Evolutionary conservation across 257 asterid genomes (phyloP), one percentile per base, ranked within the genome.

Genomic region (Nicotiana tabacum): DNA sequence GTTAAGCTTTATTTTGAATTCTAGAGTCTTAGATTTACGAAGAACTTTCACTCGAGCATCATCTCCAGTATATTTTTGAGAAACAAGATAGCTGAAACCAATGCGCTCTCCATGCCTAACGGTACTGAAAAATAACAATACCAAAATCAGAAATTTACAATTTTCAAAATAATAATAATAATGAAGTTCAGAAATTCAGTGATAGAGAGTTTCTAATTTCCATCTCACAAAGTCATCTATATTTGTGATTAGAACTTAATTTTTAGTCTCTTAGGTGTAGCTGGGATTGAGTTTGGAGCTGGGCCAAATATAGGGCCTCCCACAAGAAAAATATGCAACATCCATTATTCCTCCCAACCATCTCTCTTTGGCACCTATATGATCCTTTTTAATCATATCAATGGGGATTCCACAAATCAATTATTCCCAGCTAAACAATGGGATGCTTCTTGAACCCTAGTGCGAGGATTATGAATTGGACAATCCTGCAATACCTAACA

Each of bases 71-170:
- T 68, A 85, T 62, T 85, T 85, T 37, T 85, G 82, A 33, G 85
- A 85, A 56, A 85, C 77, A 18, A 85, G 85, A 69, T 85, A 83
- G 68, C 85, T 83, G 74, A 82, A 85, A 64, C 82, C 86, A 57
- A 85, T 83, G 61, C 88, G 88, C 83, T 82, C 88, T 51, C 85
- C 88, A 27, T 85, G 82, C 77, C 82, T 79, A 82, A 85, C 1
- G 83, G 85, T 30, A 84, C 87, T 84, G 84, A 24, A 78, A 80
- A 80, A 13, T 58, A 76, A 9, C 65, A 62, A 10, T 48, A 9
- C 8, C 46, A 17, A 66, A 17, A n/a, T 67, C 61, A 74, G 39
- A 27, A 72, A 74, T 74, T 48, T 48, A 74, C 32, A 24, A 74
- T 72, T 48, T 72, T 5, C 2, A 24, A 24, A 74, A 74, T 58